A percentile compares a stretch with the other conserved stretches of the same genome.
These are phyloP conservation scores for Camellia lanceoleosa DNA, from an alignment of 148 eudicot genomes.

Conservation along the genomic window DNA sequence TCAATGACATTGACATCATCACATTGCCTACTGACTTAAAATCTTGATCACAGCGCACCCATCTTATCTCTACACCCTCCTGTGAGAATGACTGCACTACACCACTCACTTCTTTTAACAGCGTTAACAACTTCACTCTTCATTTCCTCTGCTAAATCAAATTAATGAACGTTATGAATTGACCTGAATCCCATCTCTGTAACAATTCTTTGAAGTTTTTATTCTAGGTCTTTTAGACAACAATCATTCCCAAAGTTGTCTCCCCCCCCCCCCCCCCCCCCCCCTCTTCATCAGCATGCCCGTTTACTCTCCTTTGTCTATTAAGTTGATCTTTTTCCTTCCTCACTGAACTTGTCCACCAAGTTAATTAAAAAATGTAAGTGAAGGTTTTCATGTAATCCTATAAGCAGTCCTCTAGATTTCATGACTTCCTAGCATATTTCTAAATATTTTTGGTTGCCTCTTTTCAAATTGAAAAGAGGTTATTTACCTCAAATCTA, in stretches of 20 bases:
- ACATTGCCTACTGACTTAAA: not conserved
- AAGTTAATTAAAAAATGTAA: not conserved
- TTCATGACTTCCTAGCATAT: not conserved
- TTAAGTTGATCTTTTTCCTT: too few species aligned
- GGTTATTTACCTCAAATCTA: too few species aligned
- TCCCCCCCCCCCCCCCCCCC: too few species aligned
- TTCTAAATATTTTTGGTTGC: not conserved
- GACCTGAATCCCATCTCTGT: not conserved
- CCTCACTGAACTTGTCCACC: not conserved
- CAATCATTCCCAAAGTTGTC: not conserved
- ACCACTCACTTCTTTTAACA: not conserved
- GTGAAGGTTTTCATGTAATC: not conserved
- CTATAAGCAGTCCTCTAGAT: not conserved
- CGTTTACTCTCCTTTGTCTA: not conserved
- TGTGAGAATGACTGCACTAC: not conserved
- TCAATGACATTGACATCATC: not conserved
- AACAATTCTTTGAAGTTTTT: not conserved
- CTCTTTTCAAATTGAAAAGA: not conserved
- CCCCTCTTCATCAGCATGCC: not conserved
- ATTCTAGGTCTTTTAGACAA: not conserved
- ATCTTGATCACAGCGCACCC: not conserved
- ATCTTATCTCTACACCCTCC: too few species aligned
- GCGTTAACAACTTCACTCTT: not conserved
- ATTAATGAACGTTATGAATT: not conserved
- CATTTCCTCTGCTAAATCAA: not conserved